These are phyloP conservation scores for Rauvolfia tetraphylla DNA, from an alignment of 257 asterid genomes.

Conservation along the genomic window DNA sequence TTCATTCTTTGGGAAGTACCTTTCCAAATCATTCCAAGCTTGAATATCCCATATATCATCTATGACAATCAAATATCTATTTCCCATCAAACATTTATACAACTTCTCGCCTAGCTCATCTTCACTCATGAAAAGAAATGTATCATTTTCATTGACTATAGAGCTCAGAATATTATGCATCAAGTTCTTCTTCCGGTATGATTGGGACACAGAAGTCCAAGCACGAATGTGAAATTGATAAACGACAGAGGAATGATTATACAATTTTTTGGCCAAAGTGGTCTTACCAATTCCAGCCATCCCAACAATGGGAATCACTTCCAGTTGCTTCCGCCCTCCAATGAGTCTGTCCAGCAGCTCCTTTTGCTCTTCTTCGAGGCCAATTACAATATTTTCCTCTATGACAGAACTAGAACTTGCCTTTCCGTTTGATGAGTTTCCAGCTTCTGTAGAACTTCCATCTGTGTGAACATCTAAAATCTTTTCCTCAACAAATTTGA, in stretches of 20 bases:
- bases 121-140: background rate
- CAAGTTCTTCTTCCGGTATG: background rate
- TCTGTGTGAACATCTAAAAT: too few relatives aligned
- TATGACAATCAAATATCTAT: background rate
- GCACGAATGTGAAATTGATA: background rate
- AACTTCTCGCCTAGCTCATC: background rate
- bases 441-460: too few relatives aligned
- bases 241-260: background rate
- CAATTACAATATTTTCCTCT: background rate
- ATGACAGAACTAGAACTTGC: background rate
- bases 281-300: conserved; percentile 13
- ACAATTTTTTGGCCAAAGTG: background rate
- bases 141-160: background rate
- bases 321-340: background rate
- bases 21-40: background rate
- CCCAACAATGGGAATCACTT: background rate
- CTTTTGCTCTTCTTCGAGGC: background rate
- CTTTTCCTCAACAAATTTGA: too few relatives aligned
- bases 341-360: background rate
- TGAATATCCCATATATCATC: conserved; percentile 9
- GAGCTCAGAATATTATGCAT: background rate
- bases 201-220: background rate
- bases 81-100: background rate
- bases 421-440: too few relatives aligned
- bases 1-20: background rate